These are phyloP conservation scores for Calocera viscosa DNA, from an alignment of 768 basidiomycete genomes.

Conservation along the genomic window DNA sequence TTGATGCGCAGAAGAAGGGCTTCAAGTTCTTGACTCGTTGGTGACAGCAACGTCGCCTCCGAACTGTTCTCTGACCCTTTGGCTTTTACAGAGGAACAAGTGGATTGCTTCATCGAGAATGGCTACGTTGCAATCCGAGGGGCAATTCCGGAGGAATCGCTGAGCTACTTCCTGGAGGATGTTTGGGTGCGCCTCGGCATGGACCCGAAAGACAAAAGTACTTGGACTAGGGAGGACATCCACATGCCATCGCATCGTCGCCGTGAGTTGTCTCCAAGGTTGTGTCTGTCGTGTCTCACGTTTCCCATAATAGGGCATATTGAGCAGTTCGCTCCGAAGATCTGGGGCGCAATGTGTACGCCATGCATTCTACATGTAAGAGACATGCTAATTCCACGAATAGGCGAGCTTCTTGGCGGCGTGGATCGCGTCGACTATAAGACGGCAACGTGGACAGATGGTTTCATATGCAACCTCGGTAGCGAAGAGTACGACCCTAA, in stretches of 20 bases:
- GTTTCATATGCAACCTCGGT: conserved; percentile 53
- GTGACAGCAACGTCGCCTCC: neutral
- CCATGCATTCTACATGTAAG: too few species aligned
- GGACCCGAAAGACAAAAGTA: conserved; percentile 41
- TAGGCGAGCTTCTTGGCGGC: conserved; percentile 43
- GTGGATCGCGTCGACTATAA: conserved; percentile 40
- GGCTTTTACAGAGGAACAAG: conserved; percentile 28
- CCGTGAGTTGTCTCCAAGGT: conserved; percentile 34
- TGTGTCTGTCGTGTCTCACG: conserved; percentile 23
- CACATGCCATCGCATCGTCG: conserved; percentile 45
- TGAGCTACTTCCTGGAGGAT: conserved; percentile 38
- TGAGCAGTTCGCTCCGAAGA: neutral
- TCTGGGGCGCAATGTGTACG: conserved; percentile 46
- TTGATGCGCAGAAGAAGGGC: conserved; percentile 1
- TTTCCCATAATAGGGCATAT: neutral
- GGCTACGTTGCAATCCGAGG: conserved; percentile 43
- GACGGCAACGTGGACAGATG: conserved; percentile 35
- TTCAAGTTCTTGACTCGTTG: neutral
- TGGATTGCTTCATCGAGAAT: conserved; percentile 42
- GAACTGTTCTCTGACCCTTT: neutral
- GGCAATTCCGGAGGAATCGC: conserved; percentile 42
- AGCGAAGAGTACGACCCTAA: conserved; percentile 26
- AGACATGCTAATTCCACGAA: neutral
- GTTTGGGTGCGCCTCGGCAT: conserved; percentile 32
- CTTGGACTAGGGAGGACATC: conserved; percentile 38